Conservation (phyloP, 2,329 filamentous ascomycete species). For the Teratosphaeria epicoccoides region DNA sequence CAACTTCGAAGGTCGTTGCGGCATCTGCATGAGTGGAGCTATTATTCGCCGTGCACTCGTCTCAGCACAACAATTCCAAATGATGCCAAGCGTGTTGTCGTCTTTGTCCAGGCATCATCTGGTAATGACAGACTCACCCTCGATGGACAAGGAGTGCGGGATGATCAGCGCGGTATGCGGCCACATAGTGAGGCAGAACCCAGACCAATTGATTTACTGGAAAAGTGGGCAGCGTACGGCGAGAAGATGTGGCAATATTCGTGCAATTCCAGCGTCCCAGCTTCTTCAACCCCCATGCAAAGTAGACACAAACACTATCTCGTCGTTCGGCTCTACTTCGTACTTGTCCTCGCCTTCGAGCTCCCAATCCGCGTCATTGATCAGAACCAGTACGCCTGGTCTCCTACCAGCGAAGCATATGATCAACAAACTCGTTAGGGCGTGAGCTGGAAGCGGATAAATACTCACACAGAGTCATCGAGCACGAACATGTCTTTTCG, state of each 20-base stretch:
- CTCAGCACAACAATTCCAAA: too few species aligned
- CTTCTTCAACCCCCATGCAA: constrained; percentile 72
- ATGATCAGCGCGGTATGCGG: too few species aligned
- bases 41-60: neutral
- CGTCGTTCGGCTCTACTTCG: constrained; percentile 69
- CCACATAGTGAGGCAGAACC: too few species aligned
- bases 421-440: neutral
- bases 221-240: too few species aligned
- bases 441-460: neutral
- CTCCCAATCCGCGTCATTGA: constrained; percentile 98
- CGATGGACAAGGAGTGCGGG: too few species aligned
- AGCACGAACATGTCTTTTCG: constrained; percentile 84
- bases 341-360: constrained; percentile 90
- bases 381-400: constrained; percentile 87
- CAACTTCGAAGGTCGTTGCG: neutral
- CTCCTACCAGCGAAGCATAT: constrained; percentile 47
- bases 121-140: too few species aligned
- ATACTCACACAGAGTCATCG: constrained; percentile 72
- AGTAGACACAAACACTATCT: constrained; percentile 91
- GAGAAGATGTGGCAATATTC: too few species aligned
- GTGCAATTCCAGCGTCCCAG: too few species aligned
- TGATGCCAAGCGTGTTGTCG: too few species aligned
- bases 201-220: too few species aligned
- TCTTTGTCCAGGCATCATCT: too few species aligned
- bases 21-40: neutral